Evolutionary conservation across 2,329 filamentous ascomycete genomes (phyloP).

Genomic region (Cercospora sp.): DNA sequence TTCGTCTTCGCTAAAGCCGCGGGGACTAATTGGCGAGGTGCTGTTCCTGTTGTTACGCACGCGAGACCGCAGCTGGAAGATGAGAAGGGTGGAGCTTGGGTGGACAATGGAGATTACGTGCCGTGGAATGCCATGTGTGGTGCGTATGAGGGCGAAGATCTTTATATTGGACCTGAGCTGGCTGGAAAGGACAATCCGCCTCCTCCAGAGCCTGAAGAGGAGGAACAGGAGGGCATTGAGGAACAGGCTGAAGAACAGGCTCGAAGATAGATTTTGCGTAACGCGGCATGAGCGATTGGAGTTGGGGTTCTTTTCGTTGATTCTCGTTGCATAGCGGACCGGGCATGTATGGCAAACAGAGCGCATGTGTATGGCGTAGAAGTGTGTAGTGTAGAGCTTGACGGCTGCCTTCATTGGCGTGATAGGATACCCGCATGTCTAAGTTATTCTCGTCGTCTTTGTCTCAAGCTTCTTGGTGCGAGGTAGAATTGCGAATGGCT

Average conservation of each 20-base stretch:
- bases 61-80: slow-evolving; percentile 12
- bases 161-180: slow-evolving; percentile 18
- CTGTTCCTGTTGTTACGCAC: slow-evolving; percentile 17
- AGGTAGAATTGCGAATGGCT: too few species aligned
- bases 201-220: neutral
- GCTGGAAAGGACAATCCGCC: slow-evolving; percentile 11
- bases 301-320: neutral
- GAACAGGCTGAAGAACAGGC: neutral
- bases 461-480: neutral
- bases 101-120: slow-evolving; percentile 23
- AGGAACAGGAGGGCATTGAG: neutral
- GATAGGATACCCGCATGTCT: neutral
- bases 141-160: slow-evolving; percentile 17
- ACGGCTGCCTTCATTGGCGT: neutral
- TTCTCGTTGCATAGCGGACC: slow-evolving; percentile 14
- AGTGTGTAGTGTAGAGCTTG: slow-evolving; percentile 5
- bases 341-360: neutral
- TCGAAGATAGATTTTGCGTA: neutral
- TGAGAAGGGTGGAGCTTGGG: slow-evolving; percentile 30
- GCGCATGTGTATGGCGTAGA: slow-evolving; percentile 3
- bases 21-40: slow-evolving; percentile 20
- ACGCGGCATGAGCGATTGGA: neutral
- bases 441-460: neutral
- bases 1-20: slow-evolving; percentile 14
- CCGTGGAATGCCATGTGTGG: slow-evolving; percentile 26